phyloP scores from a whole-genome alignment of 495 filamentous ascomycete genomes.

The Xylaria sp. region DNA sequence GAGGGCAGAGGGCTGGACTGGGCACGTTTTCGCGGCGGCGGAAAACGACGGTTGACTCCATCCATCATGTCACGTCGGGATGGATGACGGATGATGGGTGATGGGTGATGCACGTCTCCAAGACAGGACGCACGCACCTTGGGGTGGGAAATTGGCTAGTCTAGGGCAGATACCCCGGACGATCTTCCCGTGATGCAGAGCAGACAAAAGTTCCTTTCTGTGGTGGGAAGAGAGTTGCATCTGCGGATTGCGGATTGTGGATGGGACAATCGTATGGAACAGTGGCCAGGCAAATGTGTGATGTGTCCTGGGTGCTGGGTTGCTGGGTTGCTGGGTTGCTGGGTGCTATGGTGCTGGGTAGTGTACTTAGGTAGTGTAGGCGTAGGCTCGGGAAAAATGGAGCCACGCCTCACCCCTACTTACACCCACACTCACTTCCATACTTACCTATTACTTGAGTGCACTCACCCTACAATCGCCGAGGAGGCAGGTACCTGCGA shows the following conservation, averaged over 20 bases:
- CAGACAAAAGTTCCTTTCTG: conserved; percentile 11
- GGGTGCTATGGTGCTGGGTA: no score
- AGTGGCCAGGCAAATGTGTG: background rate
- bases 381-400: no score
- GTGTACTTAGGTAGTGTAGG: background rate
- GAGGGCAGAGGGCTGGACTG: no score
- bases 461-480: no score
- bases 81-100: no score
- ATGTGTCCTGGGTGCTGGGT: background rate
- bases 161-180: conserved; percentile 9
- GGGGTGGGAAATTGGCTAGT: background rate
- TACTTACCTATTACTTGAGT: no score
- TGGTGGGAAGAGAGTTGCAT: background rate
- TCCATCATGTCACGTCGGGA: background rate
- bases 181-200: conserved; percentile 2
- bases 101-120: no score
- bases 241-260: no score
- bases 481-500: background rate
- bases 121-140: background rate
- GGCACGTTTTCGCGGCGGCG: background rate
- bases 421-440: no score
- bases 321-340: no score
- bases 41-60: background rate
- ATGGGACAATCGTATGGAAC: background rate
- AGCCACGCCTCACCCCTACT: no score